A percentile compares a stretch with the other conserved stretches of the same genome.
Evolutionary conservation across 2,329 filamentous ascomycete genomes (phyloP).

Genomic region (Colletotrichum lupini): DNA sequence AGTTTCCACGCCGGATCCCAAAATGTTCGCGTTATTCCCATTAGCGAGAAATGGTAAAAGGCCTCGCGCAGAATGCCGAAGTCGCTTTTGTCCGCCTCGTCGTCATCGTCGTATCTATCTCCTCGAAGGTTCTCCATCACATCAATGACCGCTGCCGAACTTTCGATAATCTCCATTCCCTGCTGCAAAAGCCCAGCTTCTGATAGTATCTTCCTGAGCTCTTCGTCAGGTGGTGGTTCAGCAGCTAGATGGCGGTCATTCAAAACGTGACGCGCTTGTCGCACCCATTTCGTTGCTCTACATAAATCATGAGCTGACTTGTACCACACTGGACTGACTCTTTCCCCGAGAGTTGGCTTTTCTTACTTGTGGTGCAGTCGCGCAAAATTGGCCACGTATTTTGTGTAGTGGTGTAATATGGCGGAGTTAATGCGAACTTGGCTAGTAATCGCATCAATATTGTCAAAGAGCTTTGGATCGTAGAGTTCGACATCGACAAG

Average conservation of each 20-base stretch:
- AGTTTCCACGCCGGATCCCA: slow-evolving; percentile 24
- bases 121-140: slow-evolving; percentile 13
- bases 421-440: slow-evolving; percentile 18
- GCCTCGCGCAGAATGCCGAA: slow-evolving; percentile 8
- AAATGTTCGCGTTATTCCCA: slow-evolving; percentile 22
- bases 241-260: neutral
- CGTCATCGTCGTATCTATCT: neutral
- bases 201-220: neutral
- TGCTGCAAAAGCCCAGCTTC: neutral
- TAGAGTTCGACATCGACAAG: slow-evolving; percentile 11
- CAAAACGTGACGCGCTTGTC: neutral
- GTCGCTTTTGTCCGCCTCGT: neutral
- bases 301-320: neutral
- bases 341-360: neutral
- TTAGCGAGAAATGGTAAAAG: slow-evolving; percentile 13
- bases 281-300: slow-evolving; percentile 22
- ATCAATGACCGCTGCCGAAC: slow-evolving; percentile 1
- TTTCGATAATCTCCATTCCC: slow-evolving; percentile 10
- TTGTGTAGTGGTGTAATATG: slow-evolving; percentile 18
- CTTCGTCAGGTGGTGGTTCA: neutral
- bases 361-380: slow-evolving; percentile 11
- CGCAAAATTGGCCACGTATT: slow-evolving; percentile 10
- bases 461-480: slow-evolving; percentile 3
- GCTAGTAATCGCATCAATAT: slow-evolving; percentile 6
- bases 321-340: neutral